Percentiles rank a stretch among this genome's conserved stretches.
Evolutionary conservation across 2,329 filamentous ascomycete genomes (phyloP).

Genomic region (Fusarium papillatum): DNA sequence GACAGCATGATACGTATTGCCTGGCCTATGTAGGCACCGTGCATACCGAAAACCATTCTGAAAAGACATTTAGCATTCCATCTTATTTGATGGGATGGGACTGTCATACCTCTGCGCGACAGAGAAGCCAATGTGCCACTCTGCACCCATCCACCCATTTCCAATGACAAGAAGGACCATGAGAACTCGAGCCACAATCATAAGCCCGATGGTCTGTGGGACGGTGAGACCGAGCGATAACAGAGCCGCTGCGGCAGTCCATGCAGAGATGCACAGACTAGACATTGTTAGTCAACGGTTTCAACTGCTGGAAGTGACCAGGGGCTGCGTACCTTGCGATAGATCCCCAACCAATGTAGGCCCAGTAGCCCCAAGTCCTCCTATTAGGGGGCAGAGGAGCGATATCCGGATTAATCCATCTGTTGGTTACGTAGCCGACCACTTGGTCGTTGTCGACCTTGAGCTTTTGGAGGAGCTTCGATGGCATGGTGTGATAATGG

Average conservation of each 20-base stretch:
- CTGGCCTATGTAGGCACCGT: not conserved
- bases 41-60: not conserved
- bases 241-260: not conserved
- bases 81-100: not conserved
- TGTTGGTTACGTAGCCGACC: not conserved
- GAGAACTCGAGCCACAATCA: not conserved
- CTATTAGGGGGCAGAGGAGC: not conserved
- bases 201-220: not conserved
- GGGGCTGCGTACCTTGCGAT: not conserved
- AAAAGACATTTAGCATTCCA: not conserved
- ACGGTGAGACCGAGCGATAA: not conserved
- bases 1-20: not conserved
- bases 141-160: not conserved
- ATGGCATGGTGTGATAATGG: not conserved
- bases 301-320: not conserved
- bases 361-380: not conserved
- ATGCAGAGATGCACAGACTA: not conserved
- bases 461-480: not conserved
- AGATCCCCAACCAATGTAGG: not conserved
- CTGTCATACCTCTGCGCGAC: not conserved
- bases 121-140: not conserved
- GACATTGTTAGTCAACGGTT: not conserved
- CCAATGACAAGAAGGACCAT: not conserved
- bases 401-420: not conserved
- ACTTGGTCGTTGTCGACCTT: not conserved